These are phyloP conservation scores for Schizonepeta tenuifolia DNA, from an alignment of 257 asterid genomes.

Conservation along the genomic window DNA sequence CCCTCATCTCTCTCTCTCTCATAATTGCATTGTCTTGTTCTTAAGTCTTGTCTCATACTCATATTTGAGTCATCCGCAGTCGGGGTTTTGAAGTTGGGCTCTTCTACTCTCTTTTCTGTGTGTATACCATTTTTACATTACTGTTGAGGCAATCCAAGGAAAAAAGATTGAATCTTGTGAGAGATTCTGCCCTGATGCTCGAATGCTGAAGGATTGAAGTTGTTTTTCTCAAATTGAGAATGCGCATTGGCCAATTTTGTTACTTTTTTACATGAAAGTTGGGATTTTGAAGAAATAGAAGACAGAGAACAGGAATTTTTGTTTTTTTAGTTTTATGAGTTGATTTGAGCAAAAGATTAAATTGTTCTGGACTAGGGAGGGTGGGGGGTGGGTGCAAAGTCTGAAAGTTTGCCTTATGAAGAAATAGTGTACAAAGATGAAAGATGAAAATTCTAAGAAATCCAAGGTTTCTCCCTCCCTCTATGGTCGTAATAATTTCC, in stretches of 20 bases:
- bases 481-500: background rate
- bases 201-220: slow-evolving; percentile 30
- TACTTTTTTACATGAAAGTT: slow-evolving; percentile 31
- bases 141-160: slow-evolving; percentile 34
- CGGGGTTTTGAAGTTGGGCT: slow-evolving; percentile 30
- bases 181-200: slow-evolving; percentile 31
- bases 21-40: slow-evolving; percentile 64
- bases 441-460: slow-evolving; percentile 79
- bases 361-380: slow-evolving; percentile 33
- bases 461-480: slow-evolving; percentile 66
- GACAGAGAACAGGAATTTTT: slow-evolving; percentile 22
- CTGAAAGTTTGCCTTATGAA: slow-evolving; percentile 61
- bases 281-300: slow-evolving; percentile 29
- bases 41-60: slow-evolving; percentile 67
- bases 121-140: background rate
- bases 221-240: slow-evolving; percentile 27
- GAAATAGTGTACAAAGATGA: slow-evolving; percentile 73
- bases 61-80: slow-evolving; percentile 43
- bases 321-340: slow-evolving; percentile 25
- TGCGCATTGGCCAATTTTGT: slow-evolving; percentile 44
- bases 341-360: slow-evolving; percentile 35
- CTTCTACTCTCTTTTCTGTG: slow-evolving; percentile 9
- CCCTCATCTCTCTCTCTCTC: slow-evolving; percentile 41
- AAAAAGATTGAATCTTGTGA: slow-evolving; percentile 39
- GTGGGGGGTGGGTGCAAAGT: slow-evolving; percentile 41